phyloP scores from a whole-genome alignment of 78 protist genomes.

The Cavenderia fasciculata region DNA sequence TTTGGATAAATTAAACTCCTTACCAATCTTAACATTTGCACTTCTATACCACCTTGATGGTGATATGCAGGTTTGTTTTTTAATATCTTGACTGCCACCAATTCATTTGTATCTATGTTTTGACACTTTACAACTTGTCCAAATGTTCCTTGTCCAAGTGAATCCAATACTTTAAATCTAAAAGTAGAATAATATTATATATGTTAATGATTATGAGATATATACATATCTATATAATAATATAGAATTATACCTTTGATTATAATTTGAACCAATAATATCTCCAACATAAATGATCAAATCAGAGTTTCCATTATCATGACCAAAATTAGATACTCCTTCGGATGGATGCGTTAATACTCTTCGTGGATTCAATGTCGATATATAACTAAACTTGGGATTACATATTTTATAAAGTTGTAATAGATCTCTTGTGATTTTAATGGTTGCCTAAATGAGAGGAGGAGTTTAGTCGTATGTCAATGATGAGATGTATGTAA shows the following conservation, averaged over 20 bases:
- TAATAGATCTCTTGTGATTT: conserved; percentile 33
- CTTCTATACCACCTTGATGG: conserved; percentile 89
- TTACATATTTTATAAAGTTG: conserved; percentile 59
- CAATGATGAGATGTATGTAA: too few species aligned
- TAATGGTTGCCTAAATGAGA: conserved; percentile 10
- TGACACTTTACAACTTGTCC: conserved; percentile 89
- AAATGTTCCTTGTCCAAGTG: conserved; percentile 96
- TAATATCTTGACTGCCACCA: conserved; percentile 95
- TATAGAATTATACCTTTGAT: conserved; percentile 13
- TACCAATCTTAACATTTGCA: conserved; percentile 79
- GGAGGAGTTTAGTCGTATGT: background rate
- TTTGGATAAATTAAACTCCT: background rate
- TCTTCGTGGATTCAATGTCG: conserved; percentile 66
- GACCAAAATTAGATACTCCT: conserved; percentile 53
- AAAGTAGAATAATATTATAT: background rate
- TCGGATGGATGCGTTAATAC: conserved; percentile 69
- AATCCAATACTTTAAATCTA: conserved; percentile 76
- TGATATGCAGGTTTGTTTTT: conserved; percentile 89
- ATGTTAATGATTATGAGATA: background rate
- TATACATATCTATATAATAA: background rate
- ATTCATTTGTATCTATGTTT: conserved; percentile 55
- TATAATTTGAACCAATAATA: conserved; percentile 31
- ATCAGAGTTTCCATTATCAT: conserved; percentile 78
- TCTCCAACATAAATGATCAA: conserved; percentile 77
- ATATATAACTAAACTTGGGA: conserved; percentile 39